phyloP scores from a whole-genome alignment of 2,329 filamentous ascomycete genomes.

The Zymoseptoria tritici region DNA sequence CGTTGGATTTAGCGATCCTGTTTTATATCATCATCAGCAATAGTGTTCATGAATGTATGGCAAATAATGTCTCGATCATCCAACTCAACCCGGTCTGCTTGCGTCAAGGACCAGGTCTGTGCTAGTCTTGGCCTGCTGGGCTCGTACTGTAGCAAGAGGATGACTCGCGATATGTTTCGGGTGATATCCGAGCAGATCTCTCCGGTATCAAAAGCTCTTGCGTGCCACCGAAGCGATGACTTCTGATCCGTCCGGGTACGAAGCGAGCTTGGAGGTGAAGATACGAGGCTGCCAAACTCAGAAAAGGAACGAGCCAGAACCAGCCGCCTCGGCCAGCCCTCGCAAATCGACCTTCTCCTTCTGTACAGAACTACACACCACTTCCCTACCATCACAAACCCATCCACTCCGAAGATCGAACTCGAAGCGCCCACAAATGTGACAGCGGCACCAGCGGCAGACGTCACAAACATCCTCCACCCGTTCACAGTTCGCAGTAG shows the following conservation, averaged over 20 bases:
- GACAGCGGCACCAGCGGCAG: not conserved
- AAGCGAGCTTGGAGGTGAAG: too few relatives aligned
- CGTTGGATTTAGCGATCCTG: not conserved
- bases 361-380: not conserved
- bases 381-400: not conserved
- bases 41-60: not conserved
- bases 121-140: too few relatives aligned
- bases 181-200: not conserved
- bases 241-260: too few relatives aligned
- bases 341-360: too few relatives aligned
- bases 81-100: too few relatives aligned
- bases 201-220: not conserved
- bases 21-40: not conserved
- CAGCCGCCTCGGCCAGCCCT: too few relatives aligned
- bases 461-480: not conserved
- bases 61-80: too few relatives aligned
- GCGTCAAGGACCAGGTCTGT: too few relatives aligned
- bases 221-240: too few relatives aligned
- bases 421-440: not conserved
- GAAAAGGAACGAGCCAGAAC: too few relatives aligned
- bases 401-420: not conserved
- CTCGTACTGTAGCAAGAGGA: too few relatives aligned
- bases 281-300: too few relatives aligned
- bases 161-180: not conserved
- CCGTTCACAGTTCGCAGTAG: not conserved